Percentiles rank a stretch among this genome's conserved stretches.
phyloP scores from a whole-genome alignment of 495 filamentous ascomycete species.

The Clavariopsis aquatica region DNA sequence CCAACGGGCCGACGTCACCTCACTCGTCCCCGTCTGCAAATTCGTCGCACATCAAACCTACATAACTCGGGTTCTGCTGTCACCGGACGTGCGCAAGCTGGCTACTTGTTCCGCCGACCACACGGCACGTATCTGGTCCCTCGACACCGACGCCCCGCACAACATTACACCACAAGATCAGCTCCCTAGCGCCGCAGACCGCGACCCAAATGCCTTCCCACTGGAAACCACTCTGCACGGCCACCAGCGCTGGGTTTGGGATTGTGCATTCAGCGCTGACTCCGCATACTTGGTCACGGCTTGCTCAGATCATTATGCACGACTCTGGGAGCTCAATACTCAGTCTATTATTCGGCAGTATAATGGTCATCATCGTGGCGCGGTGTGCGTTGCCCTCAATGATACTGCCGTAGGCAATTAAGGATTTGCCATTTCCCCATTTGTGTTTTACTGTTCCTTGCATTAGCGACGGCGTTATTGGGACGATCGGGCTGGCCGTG shows the following conservation, averaged over 20 bases:
- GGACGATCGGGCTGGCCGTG: background rate
- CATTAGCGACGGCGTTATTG: conserved; percentile 2
- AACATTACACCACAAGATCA: conserved; percentile 40
- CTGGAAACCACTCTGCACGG: conserved; percentile 88
- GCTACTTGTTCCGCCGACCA: conserved; percentile 98
- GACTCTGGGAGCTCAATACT: conserved; percentile 86
- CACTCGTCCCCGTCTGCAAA: conserved; percentile 84
- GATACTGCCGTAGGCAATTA: conserved; percentile 53
- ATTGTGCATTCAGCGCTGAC: conserved; percentile 96
- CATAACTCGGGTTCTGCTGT: conserved; percentile 92
- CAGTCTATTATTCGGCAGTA: conserved; percentile 95
- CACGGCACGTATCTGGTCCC: conserved; percentile 95
- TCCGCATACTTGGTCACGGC: conserved; percentile 97
- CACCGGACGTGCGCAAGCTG: conserved; percentile 94
- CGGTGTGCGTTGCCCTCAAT: conserved; percentile 94
- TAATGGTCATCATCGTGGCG: conserved; percentile 93
- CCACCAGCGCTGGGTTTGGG: conserved; percentile 99
- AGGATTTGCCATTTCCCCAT: background rate
- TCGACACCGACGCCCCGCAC: conserved; percentile 54
- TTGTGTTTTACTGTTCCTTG: background rate
- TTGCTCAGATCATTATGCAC: conserved; percentile 93
- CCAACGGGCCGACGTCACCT: conserved; percentile 78
- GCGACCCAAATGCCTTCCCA: conserved; percentile 60
- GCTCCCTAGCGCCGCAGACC: conserved; percentile 23
- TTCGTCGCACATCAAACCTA: conserved; percentile 93